These are phyloP conservation scores for Vitis cinerea DNA, from an alignment of 164 flowering plant genomes.

Conservation along the genomic window DNA sequence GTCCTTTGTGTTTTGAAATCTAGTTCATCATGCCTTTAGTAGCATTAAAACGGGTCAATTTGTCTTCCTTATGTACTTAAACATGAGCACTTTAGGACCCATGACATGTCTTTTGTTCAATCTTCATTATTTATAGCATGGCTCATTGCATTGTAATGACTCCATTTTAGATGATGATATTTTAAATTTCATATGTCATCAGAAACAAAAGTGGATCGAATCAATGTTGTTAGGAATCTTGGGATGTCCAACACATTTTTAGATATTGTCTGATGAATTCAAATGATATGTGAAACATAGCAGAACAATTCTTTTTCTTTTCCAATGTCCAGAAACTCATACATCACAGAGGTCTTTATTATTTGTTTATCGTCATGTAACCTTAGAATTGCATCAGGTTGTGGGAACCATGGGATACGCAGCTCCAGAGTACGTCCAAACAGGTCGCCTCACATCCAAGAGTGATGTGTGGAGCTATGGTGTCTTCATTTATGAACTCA, in stretches of 20 bases:
- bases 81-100: background rate
- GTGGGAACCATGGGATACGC: conserved; percentile 83
- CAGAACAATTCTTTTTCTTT: too few species aligned
- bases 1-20: background rate
- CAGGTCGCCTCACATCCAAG: conserved; percentile 72
- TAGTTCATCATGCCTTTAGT: background rate
- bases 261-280: too few species aligned
- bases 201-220: too few species aligned
- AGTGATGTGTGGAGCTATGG: conserved; percentile 86
- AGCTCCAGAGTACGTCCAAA: conserved; percentile 73
- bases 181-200: too few species aligned
- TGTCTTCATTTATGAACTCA: conserved; percentile 76
- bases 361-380: background rate
- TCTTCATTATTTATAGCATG: too few species aligned
- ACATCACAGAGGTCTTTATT: background rate
- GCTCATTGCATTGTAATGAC: too few species aligned
- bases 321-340: too few species aligned
- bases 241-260: too few species aligned
- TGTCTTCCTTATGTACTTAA: background rate
- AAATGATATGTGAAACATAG: too few species aligned
- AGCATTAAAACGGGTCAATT: background rate
- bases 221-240: too few species aligned
- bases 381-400: conserved; percentile 36
- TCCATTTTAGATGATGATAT: too few species aligned
- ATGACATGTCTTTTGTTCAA: background rate